Percentiles rank a stretch among this genome's conserved stretches.
Evolutionary conservation across 768 basidiomycete genomes (phyloP).

Genomic region (Suillus clintonianus): DNA sequence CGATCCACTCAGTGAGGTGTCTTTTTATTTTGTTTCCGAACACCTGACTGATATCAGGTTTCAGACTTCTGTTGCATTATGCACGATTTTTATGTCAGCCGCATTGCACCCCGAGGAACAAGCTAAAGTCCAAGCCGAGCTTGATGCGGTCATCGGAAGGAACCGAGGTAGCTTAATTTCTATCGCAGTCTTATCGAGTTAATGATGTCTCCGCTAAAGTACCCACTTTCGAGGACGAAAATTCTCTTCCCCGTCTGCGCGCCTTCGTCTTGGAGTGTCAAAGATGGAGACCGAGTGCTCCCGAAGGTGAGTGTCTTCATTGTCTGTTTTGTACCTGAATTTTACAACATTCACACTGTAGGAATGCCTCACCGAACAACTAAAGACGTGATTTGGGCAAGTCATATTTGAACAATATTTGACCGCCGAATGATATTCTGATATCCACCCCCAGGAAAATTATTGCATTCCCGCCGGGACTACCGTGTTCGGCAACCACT

Average conservation of each 20-base stretch:
- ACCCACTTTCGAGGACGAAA: constrained; percentile 32
- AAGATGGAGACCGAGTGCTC: constrained; percentile 30
- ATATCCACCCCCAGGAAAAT: neutral
- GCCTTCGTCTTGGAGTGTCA: constrained; percentile 33
- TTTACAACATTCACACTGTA: neutral
- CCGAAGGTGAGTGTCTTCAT: constrained; percentile 11
- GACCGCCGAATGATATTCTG: constrained; percentile 42
- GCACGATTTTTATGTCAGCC: constrained; percentile 48
- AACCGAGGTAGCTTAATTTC: constrained; percentile 11
- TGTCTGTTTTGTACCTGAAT: neutral
- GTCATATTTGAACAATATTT: neutral
- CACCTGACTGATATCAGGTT: neutral
- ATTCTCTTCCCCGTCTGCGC: constrained; percentile 25
- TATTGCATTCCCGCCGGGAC: constrained; percentile 3
- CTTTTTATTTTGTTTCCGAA: neutral
- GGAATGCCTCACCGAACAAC: constrained; percentile 60
- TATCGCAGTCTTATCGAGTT: neutral
- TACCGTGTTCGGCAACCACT: constrained; percentile 3
- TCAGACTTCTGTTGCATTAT: constrained; percentile 50
- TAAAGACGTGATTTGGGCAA: constrained; percentile 59
- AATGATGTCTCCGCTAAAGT: constrained; percentile 14
- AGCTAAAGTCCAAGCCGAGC: constrained; percentile 3
- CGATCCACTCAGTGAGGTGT: constrained; percentile 47
- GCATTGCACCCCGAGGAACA: constrained; percentile 14
- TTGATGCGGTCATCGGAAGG: constrained; percentile 12